These are phyloP conservation scores for Penicillium sp. DNA, from an alignment of 2,329 filamentous ascomycete species.

Conservation along the genomic window DNA sequence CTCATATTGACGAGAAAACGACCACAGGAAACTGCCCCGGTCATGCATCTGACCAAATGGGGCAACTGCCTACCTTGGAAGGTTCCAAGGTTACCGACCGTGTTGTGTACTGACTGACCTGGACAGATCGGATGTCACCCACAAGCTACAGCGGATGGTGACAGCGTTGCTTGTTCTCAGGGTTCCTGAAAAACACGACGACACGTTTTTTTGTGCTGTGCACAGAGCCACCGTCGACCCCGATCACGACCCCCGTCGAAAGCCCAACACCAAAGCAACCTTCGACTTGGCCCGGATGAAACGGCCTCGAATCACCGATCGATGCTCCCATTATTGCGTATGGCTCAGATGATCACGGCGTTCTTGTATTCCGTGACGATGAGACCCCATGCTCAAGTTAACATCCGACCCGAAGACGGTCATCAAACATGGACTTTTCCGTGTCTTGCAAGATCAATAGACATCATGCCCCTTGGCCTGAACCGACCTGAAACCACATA, in stretches of 20 bases:
- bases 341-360: not conserved
- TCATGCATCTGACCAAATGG: not conserved
- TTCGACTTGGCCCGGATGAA: not conserved
- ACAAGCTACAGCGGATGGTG: not conserved
- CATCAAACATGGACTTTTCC: not conserved
- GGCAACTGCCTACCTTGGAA: not conserved
- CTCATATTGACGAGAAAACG: not conserved
- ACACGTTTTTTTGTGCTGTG: not conserved
- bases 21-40: not conserved
- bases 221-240: not conserved
- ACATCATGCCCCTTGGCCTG: not conserved
- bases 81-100: not conserved
- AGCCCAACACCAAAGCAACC: not conserved
- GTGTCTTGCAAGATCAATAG: not conserved
- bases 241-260: not conserved
- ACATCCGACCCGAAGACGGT: not conserved
- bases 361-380: not conserved
- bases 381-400: not conserved
- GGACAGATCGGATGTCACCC: not conserved
- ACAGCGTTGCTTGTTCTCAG: not conserved
- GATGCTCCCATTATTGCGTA: not conserved
- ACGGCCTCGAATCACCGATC: not conserved
- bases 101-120: not conserved
- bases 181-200: not conserved
- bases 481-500: not conserved